These are phyloP conservation scores for Cladobotryum protrusum DNA, from an alignment of 2,329 filamentous ascomycete species.

Conservation along the genomic window DNA sequence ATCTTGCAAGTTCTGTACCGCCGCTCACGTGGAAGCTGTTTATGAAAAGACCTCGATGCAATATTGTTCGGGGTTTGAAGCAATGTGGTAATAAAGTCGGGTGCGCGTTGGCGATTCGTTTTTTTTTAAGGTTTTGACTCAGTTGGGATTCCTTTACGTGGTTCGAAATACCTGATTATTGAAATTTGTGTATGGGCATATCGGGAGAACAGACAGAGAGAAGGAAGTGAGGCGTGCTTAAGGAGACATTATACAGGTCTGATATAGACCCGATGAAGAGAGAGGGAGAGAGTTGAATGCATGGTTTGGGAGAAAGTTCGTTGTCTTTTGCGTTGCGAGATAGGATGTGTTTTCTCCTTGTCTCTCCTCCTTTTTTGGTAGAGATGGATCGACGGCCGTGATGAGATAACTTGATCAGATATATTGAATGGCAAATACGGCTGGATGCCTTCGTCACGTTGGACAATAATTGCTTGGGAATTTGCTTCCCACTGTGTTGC, in stretches of 20 bases:
- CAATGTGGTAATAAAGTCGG: slow-evolving; percentile 7
- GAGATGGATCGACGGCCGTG: background rate
- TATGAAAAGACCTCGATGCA: slow-evolving; percentile 6
- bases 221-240: too few species aligned
- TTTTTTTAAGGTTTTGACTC: slow-evolving; percentile 1
- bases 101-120: background rate
- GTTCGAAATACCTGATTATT: slow-evolving; percentile 10
- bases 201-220: too few species aligned
- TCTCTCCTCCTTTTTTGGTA: background rate
- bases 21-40: slow-evolving; percentile 11
- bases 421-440: background rate
- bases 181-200: slow-evolving; percentile 4
- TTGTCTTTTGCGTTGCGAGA: too few species aligned
- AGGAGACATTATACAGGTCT: too few species aligned
- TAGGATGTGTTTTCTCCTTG: too few species aligned
- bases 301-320: too few species aligned
- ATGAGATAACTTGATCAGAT: slow-evolving; percentile 8
- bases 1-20: slow-evolving; percentile 12
- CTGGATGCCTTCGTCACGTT: background rate
- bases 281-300: too few species aligned
- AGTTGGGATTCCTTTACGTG: slow-evolving; percentile 5
- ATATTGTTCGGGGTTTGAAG: slow-evolving; percentile 3
- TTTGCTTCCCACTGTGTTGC: too few species aligned
- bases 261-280: too few species aligned
- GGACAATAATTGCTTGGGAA: too few species aligned